Base-by-base conservation (phyloP, 2,329 filamentous ascomycete species). In the Fusarium albidum region DNA sequence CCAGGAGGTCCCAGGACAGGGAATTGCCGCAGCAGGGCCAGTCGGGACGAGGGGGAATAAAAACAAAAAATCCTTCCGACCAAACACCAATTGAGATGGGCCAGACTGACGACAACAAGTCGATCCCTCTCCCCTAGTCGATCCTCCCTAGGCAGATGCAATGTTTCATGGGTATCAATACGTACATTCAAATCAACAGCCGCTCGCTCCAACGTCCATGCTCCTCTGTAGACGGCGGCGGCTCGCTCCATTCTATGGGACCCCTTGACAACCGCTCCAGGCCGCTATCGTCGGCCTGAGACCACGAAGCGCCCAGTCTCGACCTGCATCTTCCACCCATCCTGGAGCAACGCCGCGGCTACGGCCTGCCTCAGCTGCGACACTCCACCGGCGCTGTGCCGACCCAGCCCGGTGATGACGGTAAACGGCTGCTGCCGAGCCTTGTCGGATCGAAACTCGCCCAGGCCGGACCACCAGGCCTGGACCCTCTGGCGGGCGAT, bases 301-400 rank as follows among this genome's bases (percentile, higher is more conserved):
- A 97, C 84, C 42, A 87, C 75, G 66, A 94, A 82, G 31, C 84
- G 82, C 0, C 92, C 93, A 25, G 84, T 86, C 35, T 86, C 82
- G 37, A 89, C 81, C 69, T 92, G 84, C 28, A 95, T 78, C 69
- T 84, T 92, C 94, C 94, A 98, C 1, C 92, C 92, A 55, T 94
- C 90, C 37, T 84, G 81, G 32, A 87, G 80, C 34, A 98, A 77
- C 68, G 87, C 87, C 67, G 85, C 87, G 39, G 83, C 87, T n/a
- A 98, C 92, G 13, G 90, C 89, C 50, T 89, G 88, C 6, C 92
- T 88, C 53, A 98, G 72, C 62, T 85, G 87, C 2, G 89, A 91
- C 49, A 84, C 87, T 1, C 92, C 92, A 45, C 89, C 86, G 39
- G 85, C 82, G 65, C 86, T 95, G 73, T 98, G 94, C 47, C 82